These are phyloP conservation scores for Tanacetum coccineum DNA, from an alignment of 129 eudicot genomes.

Conservation along the genomic window DNA sequence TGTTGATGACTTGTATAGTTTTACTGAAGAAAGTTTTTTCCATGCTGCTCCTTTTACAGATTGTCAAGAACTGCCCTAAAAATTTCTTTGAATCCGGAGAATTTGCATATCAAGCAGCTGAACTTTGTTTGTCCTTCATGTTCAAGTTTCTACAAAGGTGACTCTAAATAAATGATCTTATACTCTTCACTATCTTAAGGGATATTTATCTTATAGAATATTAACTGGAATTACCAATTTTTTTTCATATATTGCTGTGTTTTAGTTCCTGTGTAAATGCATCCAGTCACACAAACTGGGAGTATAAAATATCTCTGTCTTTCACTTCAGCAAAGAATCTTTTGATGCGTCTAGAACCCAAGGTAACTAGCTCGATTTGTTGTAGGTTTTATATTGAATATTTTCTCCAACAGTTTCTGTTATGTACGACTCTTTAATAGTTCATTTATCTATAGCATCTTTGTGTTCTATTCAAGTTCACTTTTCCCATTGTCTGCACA, in stretches of 20 bases:
- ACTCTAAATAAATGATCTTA: conserved; percentile 5
- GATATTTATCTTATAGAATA: conserved; percentile 6
- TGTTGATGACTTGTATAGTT: background rate
- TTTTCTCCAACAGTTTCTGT: conserved; percentile 11
- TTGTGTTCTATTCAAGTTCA: background rate
- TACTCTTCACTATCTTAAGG: conserved; percentile 9
- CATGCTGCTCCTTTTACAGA: conserved; percentile 46
- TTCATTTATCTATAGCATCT: conserved; percentile 10
- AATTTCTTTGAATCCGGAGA: conserved; percentile 58
- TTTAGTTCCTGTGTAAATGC: conserved; percentile 44
- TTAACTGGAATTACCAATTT: conserved; percentile 1
- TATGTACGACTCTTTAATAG: background rate
- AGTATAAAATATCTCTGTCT: conserved; percentile 40
- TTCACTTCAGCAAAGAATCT: conserved; percentile 58
- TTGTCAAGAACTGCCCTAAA: conserved; percentile 80
- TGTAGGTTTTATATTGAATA: conserved; percentile 1
- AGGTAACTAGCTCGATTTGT: conserved; percentile 39
- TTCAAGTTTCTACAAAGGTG: conserved; percentile 63
- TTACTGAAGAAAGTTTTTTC: conserved; percentile 12
- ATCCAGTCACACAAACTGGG: conserved; percentile 47
- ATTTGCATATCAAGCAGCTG: conserved; percentile 54
- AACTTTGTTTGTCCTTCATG: conserved; percentile 72
- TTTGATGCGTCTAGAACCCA: conserved; percentile 43
- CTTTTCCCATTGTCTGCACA: conserved; percentile 34
- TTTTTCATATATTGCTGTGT: background rate